A percentile compares a stretch with the other conserved stretches of the same genome.
phyloP scores from a whole-genome alignment of 768 basidiomycete genomes.

The Trametes sanguinea region DNA sequence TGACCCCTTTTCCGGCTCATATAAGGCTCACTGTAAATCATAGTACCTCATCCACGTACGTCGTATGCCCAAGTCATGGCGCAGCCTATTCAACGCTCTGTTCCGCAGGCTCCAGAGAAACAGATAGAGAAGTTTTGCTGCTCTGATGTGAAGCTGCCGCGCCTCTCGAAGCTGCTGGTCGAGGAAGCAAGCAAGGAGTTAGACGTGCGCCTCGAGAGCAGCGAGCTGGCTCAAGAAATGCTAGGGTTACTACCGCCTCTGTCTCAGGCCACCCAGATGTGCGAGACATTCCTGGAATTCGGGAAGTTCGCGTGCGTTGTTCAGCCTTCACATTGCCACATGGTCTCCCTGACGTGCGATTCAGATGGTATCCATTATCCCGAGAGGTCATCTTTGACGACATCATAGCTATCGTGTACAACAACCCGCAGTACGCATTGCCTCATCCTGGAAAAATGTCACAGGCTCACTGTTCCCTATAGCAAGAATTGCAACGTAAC shows the following conservation, averaged over 20 bases:
- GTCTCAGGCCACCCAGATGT: slow-evolving; percentile 60
- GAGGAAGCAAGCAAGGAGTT: slow-evolving; percentile 38
- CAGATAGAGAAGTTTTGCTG: background rate
- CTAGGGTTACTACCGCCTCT: slow-evolving; percentile 54
- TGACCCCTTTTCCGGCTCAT: background rate
- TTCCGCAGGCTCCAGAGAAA: slow-evolving; percentile 30
- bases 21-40: slow-evolving; percentile 4
- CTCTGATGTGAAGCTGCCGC: slow-evolving; percentile 31
- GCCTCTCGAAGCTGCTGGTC: slow-evolving; percentile 44
- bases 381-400: slow-evolving; percentile 59
- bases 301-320: slow-evolving; percentile 56
- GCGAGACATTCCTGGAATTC: slow-evolving; percentile 65
- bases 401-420: slow-evolving; percentile 55
- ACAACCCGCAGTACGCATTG: slow-evolving; percentile 43
- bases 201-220: slow-evolving; percentile 26
- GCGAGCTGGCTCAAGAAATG: slow-evolving; percentile 45
- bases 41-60: slow-evolving; percentile 62
- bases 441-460: too few species aligned
- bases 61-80: background rate
- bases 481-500: slow-evolving; percentile 33
- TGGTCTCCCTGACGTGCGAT: background rate
- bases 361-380: slow-evolving; percentile 56
- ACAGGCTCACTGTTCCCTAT: background rate
- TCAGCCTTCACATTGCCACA: background rate
- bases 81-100: background rate